Base-by-base conservation (phyloP, 2,329 filamentous ascomycete species). In the Trichoderma sp. region DNA sequence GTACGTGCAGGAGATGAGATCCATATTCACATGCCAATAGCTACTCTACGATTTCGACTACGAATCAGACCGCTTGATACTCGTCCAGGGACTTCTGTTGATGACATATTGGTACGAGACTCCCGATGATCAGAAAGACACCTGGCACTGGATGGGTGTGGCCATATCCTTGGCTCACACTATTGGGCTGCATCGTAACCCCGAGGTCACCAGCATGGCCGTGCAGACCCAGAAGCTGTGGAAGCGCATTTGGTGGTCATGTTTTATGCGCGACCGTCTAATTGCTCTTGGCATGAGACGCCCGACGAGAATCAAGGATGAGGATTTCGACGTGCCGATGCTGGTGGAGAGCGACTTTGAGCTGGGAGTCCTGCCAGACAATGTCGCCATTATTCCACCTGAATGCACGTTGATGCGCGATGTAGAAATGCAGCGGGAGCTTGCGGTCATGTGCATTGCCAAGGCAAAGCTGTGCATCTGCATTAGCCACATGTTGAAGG, bases 21-120 rank as follows among this genome's bases (percentile, higher is more conserved):
- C 64, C 58, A 64, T 69, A 71, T 70, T 76, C 67, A 76, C 74
- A 75, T 73, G 72, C 69, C 45, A 70, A 34, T 73, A 93, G 89
- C 85, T 95, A 3, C 84, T 98, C 19, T 97, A 97, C 79, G 94
- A 97, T 77, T 96, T 97, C 72, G 94, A 98, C 78, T 97, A 96
- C 78, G 94, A 98, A 79, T 88, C 89, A 53, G 94, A 97, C 78
- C 91, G 94, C 61, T 90, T 97, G 68, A 88, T 93, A 22, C 86
- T 97, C 27, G 93, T 97, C 17, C 94, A 97, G 79, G 90, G 92
- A 5, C 84, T 97, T 25, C 84, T 97, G 27, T 85, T 97, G 69
- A 94, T 97, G 91, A 97, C 94, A 4, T 97, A 97, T 78, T 98
- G 94, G 91, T 97, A 97, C 78, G 94, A 97, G 79, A 97, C 93